phyloP scores from a whole-genome alignment of 192 early-diverging fungal species.

The Coemansia sp. region DNA sequence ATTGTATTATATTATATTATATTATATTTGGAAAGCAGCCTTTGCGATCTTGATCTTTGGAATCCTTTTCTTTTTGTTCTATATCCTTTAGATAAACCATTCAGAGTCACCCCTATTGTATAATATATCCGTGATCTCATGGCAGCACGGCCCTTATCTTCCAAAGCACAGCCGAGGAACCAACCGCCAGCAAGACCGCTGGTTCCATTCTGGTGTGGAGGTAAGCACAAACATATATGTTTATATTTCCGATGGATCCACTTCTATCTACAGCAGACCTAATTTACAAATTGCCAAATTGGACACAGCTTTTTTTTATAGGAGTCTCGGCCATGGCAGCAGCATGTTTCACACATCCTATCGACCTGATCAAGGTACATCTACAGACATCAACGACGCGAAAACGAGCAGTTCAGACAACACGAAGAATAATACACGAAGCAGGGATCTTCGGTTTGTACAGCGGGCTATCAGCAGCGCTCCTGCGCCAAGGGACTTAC shows the following conservation, averaged over 20 bases:
- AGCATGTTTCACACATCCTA: conserved; percentile 71
- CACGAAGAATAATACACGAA: conserved; percentile 70
- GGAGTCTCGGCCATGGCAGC: conserved; percentile 53
- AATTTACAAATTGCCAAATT: background rate
- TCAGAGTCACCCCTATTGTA: background rate
- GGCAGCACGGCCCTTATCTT: conserved; percentile 1
- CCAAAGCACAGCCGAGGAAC: background rate
- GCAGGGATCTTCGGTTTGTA: conserved; percentile 83
- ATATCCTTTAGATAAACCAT: background rate
- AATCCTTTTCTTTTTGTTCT: background rate
- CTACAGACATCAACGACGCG: conserved; percentile 70
- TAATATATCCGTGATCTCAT: background rate
- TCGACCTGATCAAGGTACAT: conserved; percentile 88
- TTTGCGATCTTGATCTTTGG: background rate
- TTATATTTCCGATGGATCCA: background rate
- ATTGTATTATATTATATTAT: too few species aligned
- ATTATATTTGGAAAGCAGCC: too few species aligned
- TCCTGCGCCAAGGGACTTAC: conserved; percentile 77
- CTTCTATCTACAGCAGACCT: background rate
- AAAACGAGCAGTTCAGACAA: conserved; percentile 42
- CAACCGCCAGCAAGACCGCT: conserved; percentile 15
- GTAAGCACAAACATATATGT: conserved; percentile 12
- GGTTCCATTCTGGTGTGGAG: conserved; percentile 55
- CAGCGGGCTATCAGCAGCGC: conserved; percentile 69
- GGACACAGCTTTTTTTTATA: conserved; percentile 3